Conservation (phyloP, 345 rosid genomes). For the Camelina hispida region DNA sequence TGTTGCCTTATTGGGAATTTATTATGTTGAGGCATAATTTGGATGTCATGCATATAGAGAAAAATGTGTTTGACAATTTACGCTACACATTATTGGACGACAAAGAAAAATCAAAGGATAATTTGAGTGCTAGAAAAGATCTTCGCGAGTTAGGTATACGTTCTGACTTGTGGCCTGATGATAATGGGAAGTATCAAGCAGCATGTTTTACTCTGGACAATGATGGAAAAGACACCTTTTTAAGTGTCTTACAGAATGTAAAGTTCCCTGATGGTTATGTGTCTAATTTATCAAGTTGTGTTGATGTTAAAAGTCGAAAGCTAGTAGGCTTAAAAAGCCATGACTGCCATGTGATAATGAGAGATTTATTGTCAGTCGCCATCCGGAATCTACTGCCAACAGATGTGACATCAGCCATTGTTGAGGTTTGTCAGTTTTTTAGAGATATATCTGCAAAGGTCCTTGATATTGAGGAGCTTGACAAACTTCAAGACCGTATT, state of each 20-base stretch:
- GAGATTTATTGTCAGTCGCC: neutral
- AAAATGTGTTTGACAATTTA: no score
- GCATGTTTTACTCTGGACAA: neutral
- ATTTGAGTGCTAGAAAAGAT: neutral
- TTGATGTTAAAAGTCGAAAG: conserved; percentile 1
- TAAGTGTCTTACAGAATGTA: neutral
- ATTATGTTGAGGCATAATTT: no score
- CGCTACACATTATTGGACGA: neutral
- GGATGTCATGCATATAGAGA: no score
- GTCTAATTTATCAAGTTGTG: neutral
- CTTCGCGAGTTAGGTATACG: neutral
- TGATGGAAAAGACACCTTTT: neutral
- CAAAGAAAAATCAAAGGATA: neutral
- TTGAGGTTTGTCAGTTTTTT: neutral
- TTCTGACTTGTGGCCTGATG: neutral
- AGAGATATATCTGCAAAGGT: conserved; percentile 1
- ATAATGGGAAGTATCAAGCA: neutral
- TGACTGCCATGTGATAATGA: neutral
- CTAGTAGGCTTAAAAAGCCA: neutral
- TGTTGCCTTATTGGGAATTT: neutral
- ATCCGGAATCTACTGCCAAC: neutral
- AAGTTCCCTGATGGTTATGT: neutral
- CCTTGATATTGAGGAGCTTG: neutral
- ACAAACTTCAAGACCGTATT: neutral
- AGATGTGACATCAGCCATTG: neutral